Evolutionary conservation across 1,284 basidiomycete genomes (phyloP), one percentile per base, ranked within the genome.

Genomic region (Melampsora abietis-canadensis): DNA sequence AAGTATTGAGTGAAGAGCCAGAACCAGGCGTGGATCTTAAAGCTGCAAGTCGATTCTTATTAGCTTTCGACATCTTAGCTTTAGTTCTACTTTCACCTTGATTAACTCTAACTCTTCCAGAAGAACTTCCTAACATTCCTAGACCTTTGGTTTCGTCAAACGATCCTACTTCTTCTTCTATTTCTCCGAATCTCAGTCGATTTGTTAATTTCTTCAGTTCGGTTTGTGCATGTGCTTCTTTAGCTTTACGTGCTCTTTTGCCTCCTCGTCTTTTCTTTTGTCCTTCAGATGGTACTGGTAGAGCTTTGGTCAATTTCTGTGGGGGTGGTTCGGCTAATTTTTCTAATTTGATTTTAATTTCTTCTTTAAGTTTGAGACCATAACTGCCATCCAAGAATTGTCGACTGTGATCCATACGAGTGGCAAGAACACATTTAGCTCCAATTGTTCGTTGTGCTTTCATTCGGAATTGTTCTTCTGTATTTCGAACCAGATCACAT

Each of bases 121-220:
- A 89, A 21, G 87, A 84, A 67, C 85, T 86, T 19, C 67, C 67
- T 77, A 98, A 92, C 94, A 98, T 98, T 77, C 96, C 96, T 81
- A 98, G 83, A 5, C 96, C 96, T 83, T 94, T 91, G 14, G 92
- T 94, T 85, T 98, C 90, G 83, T 97, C 96, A 80, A 94, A 96
- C 24, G 93, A 92, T 48, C 92, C 94, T 27, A 94, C 90, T 83
- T 99, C 96, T 80, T 95, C 90, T 82, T 98, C 96, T 1, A 89
- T 90, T 83, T 95, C 90, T 70, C 96, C 96, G 79, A 99, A 98
- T 77, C 87, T 89, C 89, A 98, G 90, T 63, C 96, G 88, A 83
- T 99, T 99, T 83, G 97, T 94, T 79, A 96, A 85, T 84, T 98
- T 98, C 77, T 92, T 89, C 64, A 98, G 84, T 83, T 99, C 96